Base-by-base conservation (phyloP, 2,329 filamentous ascomycete genomes). In the Fusarium austroafricanum region DNA sequence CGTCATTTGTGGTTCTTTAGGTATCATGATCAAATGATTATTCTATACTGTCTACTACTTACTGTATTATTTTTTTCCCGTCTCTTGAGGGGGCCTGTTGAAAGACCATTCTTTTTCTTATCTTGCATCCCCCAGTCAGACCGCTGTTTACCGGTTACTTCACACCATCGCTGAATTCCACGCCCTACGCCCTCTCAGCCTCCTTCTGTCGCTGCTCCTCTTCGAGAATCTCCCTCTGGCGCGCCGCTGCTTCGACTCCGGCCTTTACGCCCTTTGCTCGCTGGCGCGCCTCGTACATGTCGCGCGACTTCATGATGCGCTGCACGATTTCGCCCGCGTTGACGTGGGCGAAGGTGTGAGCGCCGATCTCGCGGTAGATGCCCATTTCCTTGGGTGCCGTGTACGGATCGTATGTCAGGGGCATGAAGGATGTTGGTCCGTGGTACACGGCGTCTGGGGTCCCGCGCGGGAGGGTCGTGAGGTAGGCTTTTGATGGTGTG, bases 241-340 rank as follows among this genome's bases (percentile, higher is more conserved):
- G 84, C 40, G 88, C 86, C 14, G 88, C 86, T 33, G 86, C 88
- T 79, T 98, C 96, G 0, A 88, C 87, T 46, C 90, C 85, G 1
- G 90, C 90, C 82, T 99, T 99, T 70, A 93, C 87, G 12, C 94
- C 92, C 83, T 99, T 99, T 71, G 91, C 89, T 52, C 92, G 86
- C 83, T 99, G 96, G 62, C 96, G 85, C 73, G 93, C 96, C 81
- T 98, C 95, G 78, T 97, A 99, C 76, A 93, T 86, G 61, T 91
- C 90, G 33, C 94, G 86, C 74, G 93, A 94, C 79, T 90, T 92
- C 84, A 98, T 84, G 76, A 99, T 99, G 31, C 96, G 85, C 71
- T 91, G 88, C 46, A 99, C 94, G 72, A 99, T 98, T 72, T 96
- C 91, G 5, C 90, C 94, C 1, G 95, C 94, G 78, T 98, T 97